Conservation (phyloP, 1,284 basidiomycete species). For the Sphaerobolus stellatus region DNA sequence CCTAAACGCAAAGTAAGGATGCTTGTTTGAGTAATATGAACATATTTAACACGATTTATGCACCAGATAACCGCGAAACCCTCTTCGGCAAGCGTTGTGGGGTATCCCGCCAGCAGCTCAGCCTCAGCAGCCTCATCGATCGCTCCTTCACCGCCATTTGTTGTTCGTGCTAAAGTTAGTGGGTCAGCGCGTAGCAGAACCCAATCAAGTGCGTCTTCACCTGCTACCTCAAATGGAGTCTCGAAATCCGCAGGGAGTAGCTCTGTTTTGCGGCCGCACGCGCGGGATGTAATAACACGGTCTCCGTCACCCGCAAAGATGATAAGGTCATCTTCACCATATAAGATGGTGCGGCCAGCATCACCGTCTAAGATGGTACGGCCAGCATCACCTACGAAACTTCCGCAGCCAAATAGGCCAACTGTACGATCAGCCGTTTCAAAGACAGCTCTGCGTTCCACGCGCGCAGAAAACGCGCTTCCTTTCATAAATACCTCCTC, state of each 20-base stretch:
- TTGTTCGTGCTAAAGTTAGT: constrained; percentile 11
- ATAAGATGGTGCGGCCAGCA: constrained; percentile 1
- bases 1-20: constrained; percentile 7
- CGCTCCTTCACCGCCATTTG: neutral
- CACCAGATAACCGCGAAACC: neutral
- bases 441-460: neutral
- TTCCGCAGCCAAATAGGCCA: neutral
- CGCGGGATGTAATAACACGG: neutral
- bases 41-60: no score
- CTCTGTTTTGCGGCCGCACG: neutral
- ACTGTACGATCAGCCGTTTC: neutral
- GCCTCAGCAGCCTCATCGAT: neutral
- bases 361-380: neutral
- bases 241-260: neutral
- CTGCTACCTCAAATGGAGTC: neutral
- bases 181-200: constrained; percentile 5
- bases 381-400: constrained; percentile 1
- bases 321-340: constrained; percentile 10
- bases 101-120: neutral
- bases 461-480: constrained; percentile 1
- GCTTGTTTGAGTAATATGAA: no score
- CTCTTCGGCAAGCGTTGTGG: neutral
- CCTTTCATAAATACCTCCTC: constrained; percentile 2
- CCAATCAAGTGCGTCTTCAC: neutral
- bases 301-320: constrained; percentile 10